Base-by-base conservation (phyloP, 805 yeast species). In the Cyberlindnera suaveolens region DNA sequence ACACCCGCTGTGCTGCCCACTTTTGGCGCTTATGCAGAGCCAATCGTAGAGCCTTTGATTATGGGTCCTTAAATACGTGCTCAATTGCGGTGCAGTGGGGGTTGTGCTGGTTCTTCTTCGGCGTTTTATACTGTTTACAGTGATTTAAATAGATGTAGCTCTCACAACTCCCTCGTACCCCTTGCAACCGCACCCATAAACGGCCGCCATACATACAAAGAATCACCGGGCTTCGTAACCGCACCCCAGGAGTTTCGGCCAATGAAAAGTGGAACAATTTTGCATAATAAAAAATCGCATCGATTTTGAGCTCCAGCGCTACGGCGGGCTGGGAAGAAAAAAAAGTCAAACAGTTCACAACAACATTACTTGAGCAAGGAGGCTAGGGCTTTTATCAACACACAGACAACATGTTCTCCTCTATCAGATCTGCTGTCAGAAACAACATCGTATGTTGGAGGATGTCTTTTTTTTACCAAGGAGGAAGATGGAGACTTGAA, bases 371-470 rank as follows among this genome's bases (percentile, higher is more conserved):
- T 20, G n/a, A 9, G 5, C 16, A 6, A 35, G 15, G 15, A 15
- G n/a, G 20, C 10, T 11, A 11, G n/a, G 15, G 17, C 29, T 13
- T 18, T 13, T 20, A n/a, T 19, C 17, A 20, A 9, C 13, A 29
- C 14, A 30, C 19, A 19, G 23, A 34, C 34, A 36, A 42, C 46
- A 58, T 58, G 62, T 58, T 58, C 56, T 54, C 61, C 45, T 56
- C 62, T 39, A 23, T 58, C 52, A 58, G 62, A 58, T 52, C 59
- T 48, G 51, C 62, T 54, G 57, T 58, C 46, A 58, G 56, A 51
- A 51, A 54, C 51, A 58, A 58, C 53, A 56, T 58, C 41, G 62
- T 58, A 53, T 23, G 27, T 23, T 23, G 27, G 27, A 23, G 27
- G 11, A 1, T 23, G 23, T 7, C 23, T 23, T 23, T 10, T 23